phyloP scores from a whole-genome alignment of 2,329 filamentous ascomycete genomes.

The Immersiporthe knoxdaviesiana region DNA sequence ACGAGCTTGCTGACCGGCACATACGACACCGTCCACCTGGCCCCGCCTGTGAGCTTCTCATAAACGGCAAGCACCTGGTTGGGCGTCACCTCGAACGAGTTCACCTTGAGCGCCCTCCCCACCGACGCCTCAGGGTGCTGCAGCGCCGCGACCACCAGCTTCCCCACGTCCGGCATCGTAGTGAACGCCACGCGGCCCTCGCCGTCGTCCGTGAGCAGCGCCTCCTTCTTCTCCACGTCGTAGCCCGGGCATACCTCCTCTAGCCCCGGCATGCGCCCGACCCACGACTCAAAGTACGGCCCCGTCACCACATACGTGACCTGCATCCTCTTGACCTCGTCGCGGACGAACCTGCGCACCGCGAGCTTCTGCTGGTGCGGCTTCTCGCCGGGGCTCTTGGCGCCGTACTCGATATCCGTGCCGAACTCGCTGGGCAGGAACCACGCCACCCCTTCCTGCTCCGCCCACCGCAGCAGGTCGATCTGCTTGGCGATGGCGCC shows the following conservation, averaged over 20 bases:
- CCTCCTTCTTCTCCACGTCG: conserved; percentile 59
- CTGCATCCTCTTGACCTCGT: conserved; percentile 55
- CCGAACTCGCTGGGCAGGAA: conserved; percentile 72
- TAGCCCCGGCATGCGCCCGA: conserved; percentile 45
- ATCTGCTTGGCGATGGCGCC: conserved; percentile 65
- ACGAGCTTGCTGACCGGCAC: conserved; percentile 58
- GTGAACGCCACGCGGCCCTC: conserved; percentile 67
- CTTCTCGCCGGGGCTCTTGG: conserved; percentile 60
- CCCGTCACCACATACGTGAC: conserved; percentile 73
- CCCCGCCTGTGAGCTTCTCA: conserved; percentile 62
- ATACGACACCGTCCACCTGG: conserved; percentile 57
- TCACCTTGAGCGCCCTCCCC: conserved; percentile 65
- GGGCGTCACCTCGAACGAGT: conserved; percentile 71
- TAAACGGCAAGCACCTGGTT: conserved; percentile 67
- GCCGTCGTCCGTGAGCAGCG: conserved; percentile 65
- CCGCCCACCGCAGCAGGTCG: conserved; percentile 63
- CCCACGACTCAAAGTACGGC: conserved; percentile 68
- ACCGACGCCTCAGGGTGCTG: conserved; percentile 56
- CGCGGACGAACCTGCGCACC: conserved; percentile 63
- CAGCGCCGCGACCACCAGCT: conserved; percentile 65
- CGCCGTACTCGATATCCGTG: conserved; percentile 65
- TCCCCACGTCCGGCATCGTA: conserved; percentile 73
- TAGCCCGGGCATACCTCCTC: conserved; percentile 56
- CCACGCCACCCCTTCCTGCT: conserved; percentile 57
- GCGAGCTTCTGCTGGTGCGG: conserved; percentile 73